Evolutionary conservation across 345 rosid species (phyloP), one percentile per base, ranked within the genome.

Genomic region (Anastatica hierochuntica): DNA sequence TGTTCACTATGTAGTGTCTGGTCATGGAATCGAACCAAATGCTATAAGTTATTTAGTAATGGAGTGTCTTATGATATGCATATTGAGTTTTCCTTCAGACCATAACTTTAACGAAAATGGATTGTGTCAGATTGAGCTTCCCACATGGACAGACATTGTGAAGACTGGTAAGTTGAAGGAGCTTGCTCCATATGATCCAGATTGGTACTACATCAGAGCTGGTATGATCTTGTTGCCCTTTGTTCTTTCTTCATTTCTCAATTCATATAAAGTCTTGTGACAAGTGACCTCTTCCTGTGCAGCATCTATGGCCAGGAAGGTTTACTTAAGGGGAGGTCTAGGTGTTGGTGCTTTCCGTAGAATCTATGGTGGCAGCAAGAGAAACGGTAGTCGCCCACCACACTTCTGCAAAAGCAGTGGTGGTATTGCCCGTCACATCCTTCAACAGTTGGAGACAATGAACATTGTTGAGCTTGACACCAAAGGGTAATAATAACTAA

Each of bases 231-330:
- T 3, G 6, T 18, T n/a, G 18, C 23, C 49, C 10, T 5, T 1
- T 7, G 7, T 39, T n/a, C n/a, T n/a, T n/a, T n/a, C n/a, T 10
- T 12, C 7, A 2, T 26, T 30, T 36, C 26, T 4, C 14, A 44
- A 48, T 11, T 0, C 30, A 0, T 27, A 1, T 9, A 1, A 1
- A 6, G 3, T 12, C 19, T 29, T 1, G 3, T 20, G 6, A 41
- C 4, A 16, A n/a, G n/a, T 2, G 10, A 15, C 0, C 5, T 30
- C 5, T 27, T 49, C 1, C 16, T 15, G 9, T 68, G 61, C 65
- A 85, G 95, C 95, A 1, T 86, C 95, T 14, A 88, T 88, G 90
- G 96, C 94, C 6, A 84, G 96, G 75, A 88, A 88, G 64, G 80
- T 88, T 23, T 88, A 84, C 67, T 40, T 88, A 33, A 84, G 90